These are phyloP conservation scores for Henckelia pumila DNA, from an alignment of 257 asterid genomes.

Conservation along the genomic window DNA sequence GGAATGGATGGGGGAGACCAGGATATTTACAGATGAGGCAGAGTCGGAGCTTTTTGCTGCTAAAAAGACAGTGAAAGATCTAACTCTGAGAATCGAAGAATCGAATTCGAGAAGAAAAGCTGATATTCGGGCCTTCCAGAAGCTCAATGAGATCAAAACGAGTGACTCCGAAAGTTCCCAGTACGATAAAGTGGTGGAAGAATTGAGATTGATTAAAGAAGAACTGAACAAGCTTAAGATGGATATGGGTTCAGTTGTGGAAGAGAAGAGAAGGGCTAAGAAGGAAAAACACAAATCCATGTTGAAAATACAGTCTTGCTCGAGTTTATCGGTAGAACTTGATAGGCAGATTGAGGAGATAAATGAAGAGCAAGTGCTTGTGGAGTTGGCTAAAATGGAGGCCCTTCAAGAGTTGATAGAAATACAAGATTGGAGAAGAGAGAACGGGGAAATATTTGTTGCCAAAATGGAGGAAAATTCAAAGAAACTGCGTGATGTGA, in stretches of 20 bases:
- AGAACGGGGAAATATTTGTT: slow-evolving; percentile 35
- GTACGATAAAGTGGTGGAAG: slow-evolving; percentile 43
- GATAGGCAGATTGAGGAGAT: slow-evolving; percentile 55
- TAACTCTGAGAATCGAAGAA: not conserved
- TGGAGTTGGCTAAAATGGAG: slow-evolving; percentile 87
- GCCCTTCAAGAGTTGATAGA: slow-evolving; percentile 66
- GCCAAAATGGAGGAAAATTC: slow-evolving; percentile 42
- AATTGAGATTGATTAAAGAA: slow-evolving; percentile 53
- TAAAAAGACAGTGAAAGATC: not conserved
- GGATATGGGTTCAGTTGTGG: slow-evolving; percentile 63
- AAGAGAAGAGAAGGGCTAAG: slow-evolving; percentile 62
- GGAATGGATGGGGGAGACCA: not conserved
- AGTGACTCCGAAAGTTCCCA: slow-evolving; percentile 31
- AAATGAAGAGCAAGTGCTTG: slow-evolving; percentile 77
- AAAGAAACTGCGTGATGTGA: slow-evolving; percentile 35
- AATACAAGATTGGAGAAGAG: slow-evolving; percentile 49
- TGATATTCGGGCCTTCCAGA: slow-evolving; percentile 11
- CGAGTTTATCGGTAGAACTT: slow-evolving; percentile 42
- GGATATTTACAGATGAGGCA: not conserved
- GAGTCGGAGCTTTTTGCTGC: not conserved
- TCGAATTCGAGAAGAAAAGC: not conserved
- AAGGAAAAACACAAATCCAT: slow-evolving; percentile 34
- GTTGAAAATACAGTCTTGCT: slow-evolving; percentile 31
- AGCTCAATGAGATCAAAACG: slow-evolving; percentile 34
- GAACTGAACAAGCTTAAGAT: slow-evolving; percentile 68